Evolutionary conservation across 805 yeast species (phyloP).

Genomic region (Pichia ethanolica): DNA sequence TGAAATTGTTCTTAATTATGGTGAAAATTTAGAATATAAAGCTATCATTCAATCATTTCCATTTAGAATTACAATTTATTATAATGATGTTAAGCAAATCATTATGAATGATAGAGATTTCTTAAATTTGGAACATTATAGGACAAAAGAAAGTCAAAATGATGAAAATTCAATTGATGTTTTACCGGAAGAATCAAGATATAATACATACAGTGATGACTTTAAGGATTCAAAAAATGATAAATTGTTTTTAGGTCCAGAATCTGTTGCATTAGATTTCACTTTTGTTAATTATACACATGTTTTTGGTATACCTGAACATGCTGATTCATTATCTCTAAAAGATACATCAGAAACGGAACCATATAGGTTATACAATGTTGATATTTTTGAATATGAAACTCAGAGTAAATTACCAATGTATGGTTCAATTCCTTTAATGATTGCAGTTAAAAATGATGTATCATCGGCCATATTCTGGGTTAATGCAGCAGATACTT

Average conservation of each 20-base stretch:
- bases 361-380: constrained; percentile 87
- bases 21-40: constrained; percentile 29
- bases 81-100: constrained; percentile 41
- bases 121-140: constrained; percentile 76
- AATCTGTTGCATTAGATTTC: constrained; percentile 77
- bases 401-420: constrained; percentile 75
- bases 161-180: constrained; percentile 33
- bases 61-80: constrained; percentile 41
- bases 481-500: constrained; percentile 91
- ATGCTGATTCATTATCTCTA: constrained; percentile 72
- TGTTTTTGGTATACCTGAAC: constrained; percentile 96
- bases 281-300: constrained; percentile 50
- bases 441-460: constrained; percentile 58
- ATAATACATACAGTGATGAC: constrained; percentile 61
- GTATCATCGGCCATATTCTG: constrained; percentile 75
- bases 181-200: constrained; percentile 53
- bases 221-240: constrained; percentile 65
- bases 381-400: constrained; percentile 93
- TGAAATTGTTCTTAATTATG: constrained; percentile 28
- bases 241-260: constrained; percentile 75
- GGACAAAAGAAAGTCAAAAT: constrained; percentile 39
- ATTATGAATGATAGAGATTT: constrained; percentile 62
- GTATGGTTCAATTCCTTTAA: constrained; percentile 92
- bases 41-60: constrained; percentile 40
- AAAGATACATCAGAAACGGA: constrained; percentile 57